phyloP scores from a whole-genome alignment of 495 filamentous ascomycete species.

The Neurospora tetraspora region DNA sequence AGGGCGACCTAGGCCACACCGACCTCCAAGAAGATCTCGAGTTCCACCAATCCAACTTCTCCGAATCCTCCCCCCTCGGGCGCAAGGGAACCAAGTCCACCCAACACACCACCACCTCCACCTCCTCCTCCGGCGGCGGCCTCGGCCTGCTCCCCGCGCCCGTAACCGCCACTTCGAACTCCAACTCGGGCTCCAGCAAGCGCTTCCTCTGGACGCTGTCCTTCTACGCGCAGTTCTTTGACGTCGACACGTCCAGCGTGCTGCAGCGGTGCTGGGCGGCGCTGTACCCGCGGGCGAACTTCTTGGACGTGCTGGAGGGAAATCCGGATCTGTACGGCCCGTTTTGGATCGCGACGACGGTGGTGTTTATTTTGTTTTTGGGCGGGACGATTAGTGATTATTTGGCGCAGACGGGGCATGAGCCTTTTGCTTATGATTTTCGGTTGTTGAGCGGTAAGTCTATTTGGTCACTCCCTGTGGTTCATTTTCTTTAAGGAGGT shows the following conservation, averaged over 20 bases:
- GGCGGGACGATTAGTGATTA: conserved; percentile 92
- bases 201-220: conserved; percentile 82
- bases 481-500: no score
- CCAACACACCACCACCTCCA: background rate
- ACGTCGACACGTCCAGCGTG: conserved; percentile 87
- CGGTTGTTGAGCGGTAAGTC: conserved; percentile 57
- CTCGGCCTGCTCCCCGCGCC: conserved; percentile 42
- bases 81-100: conserved; percentile 32
- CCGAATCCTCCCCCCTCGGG: conserved; percentile 42
- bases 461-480: background rate
- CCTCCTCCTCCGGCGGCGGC: conserved; percentile 48
- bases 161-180: conserved; percentile 29
- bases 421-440: conserved; percentile 71
- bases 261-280: conserved; percentile 72
- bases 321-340: conserved; percentile 93
- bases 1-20: conserved; percentile 97
- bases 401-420: conserved; percentile 40
- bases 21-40: conserved; percentile 98
- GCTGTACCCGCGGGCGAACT: conserved; percentile 82
- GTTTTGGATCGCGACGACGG: conserved; percentile 97
- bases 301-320: conserved; percentile 93
- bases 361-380: conserved; percentile 89
- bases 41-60: conserved; percentile 78
- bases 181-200: conserved; percentile 49
- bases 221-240: conserved; percentile 97